A percentile compares a stretch with the other conserved stretches of the same genome.
Conservation (phyloP, 345 rosid species). For the Eucalyptus viminalis region DNA sequence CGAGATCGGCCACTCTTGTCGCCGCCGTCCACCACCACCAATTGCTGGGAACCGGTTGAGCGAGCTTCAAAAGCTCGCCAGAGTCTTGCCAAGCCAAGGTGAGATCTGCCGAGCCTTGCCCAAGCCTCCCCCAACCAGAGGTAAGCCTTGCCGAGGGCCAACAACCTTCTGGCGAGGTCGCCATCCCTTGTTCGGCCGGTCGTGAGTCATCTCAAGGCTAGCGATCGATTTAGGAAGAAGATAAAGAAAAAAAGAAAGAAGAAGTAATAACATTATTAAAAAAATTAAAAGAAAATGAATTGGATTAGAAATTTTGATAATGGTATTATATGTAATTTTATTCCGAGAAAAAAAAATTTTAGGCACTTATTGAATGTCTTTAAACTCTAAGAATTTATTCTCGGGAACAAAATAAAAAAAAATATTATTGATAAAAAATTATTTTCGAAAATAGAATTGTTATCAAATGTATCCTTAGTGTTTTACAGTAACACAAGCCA, state of each 20-base stretch:
- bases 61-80: fast-evolving
- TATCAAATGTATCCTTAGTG: not conserved
- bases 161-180: fast-evolving
- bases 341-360: fast-evolving
- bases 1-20: fast-evolving
- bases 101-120: fast-evolving
- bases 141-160: fast-evolving
- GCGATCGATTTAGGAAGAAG: fast-evolving
- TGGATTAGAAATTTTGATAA: fast-evolving
- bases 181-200: fast-evolving
- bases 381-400: too few species aligned
- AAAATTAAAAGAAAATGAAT: too few species aligned
- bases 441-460: fast-evolving
- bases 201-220: fast-evolving
- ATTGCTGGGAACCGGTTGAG: fast-evolving
- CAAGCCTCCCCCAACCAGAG: fast-evolving
- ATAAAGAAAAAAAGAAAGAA: too few species aligned
- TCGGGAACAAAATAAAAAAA: fast-evolving
- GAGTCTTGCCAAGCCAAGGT: fast-evolving
- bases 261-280: too few species aligned
- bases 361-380: fast-evolving
- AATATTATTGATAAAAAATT: fast-evolving
- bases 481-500: not conserved
- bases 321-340: fast-evolving
- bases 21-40: fast-evolving